Evolutionary conservation across 257 asterid genomes (phyloP), one percentile per base, ranked within the genome.

Genomic region (Ehretia macrophylla): DNA sequence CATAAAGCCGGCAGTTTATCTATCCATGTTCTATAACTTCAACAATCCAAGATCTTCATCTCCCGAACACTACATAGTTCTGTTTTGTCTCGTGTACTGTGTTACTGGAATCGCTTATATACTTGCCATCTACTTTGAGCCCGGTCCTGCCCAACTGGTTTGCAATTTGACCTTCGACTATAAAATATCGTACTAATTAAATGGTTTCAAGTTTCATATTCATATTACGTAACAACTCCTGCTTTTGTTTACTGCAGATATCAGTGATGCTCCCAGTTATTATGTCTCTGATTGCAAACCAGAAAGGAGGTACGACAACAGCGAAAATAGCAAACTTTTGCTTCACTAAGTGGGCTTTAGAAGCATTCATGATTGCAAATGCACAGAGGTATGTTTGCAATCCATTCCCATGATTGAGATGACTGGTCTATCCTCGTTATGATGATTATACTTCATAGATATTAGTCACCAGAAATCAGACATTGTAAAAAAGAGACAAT

Each of bases 1-100:
- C 32, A 59, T 93, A 49, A 85, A 89, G 75, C 97, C 99, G 14
- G 96, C 95, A 32, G 95, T 93, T 38, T 93, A 89, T 72, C 81
- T 89, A 40, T 93, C 99, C 0, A 93, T 93, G 96, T 93, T 89
- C 79, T 93, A 89, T 75, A 89, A 84, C 91, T 93, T 93, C 88
- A 93, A 86, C 92, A 93, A 93, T 67, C 99, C 97, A 4, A 77
- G 99, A 71, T 86, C 99, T 0, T 58, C 85, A 49, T 79, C 89
- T 72, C 69, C 68, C 16, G 95, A 89, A 59, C 89, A 93, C 56
- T 93, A 89, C 71, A 3, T 83, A 11, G 94, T 89, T 56, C 72
- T 93, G 70, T 55, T 89, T 14, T 83, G 99, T 73, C 82, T 86
- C 38, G 97, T 93, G 1, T 93, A 89, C 75, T 93, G 99, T 58